Conservation (phyloP, 257 asterid species). For the Scutellaria baicalensis region DNA sequence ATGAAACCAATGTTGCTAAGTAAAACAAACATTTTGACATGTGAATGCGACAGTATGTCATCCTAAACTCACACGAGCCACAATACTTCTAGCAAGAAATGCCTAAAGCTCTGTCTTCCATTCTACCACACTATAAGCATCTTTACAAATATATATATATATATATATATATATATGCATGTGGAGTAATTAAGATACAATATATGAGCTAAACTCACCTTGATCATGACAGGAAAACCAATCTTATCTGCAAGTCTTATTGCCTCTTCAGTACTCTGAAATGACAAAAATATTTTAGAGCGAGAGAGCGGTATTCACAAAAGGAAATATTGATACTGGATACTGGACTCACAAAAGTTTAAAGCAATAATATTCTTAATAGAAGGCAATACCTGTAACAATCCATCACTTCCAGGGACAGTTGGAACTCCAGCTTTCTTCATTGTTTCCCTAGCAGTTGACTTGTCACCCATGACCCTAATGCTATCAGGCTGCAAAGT, state of each 20-base stretch:
- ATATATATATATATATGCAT: no score
- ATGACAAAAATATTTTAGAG: conserved; percentile 2
- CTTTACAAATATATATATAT: neutral
- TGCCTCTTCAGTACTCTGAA: conserved; percentile 84
- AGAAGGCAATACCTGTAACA: conserved; percentile 51
- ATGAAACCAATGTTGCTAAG: neutral
- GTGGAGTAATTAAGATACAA: neutral
- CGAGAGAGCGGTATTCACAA: neutral
- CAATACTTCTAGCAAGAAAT: neutral
- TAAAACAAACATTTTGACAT: neutral
- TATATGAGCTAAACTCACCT: conserved; percentile 39
- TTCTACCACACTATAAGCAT: neutral
- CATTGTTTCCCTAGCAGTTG: conserved; percentile 99
- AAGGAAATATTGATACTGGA: neutral
- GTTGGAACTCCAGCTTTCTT: conserved; percentile 99
- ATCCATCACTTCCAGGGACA: conserved; percentile 98
- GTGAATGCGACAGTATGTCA: neutral
- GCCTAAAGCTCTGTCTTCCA: neutral
- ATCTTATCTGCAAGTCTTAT: conserved; percentile 66
- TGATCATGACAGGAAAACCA: conserved; percentile 97
- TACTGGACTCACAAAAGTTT: neutral
- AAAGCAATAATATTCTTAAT: neutral
- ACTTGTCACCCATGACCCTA: conserved; percentile 96
- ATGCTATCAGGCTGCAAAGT: conserved; percentile 84
- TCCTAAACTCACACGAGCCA: neutral